Evolutionary conservation across 192 early-diverging fungal species (phyloP).

Genomic region (Gonapodya prolifera): DNA sequence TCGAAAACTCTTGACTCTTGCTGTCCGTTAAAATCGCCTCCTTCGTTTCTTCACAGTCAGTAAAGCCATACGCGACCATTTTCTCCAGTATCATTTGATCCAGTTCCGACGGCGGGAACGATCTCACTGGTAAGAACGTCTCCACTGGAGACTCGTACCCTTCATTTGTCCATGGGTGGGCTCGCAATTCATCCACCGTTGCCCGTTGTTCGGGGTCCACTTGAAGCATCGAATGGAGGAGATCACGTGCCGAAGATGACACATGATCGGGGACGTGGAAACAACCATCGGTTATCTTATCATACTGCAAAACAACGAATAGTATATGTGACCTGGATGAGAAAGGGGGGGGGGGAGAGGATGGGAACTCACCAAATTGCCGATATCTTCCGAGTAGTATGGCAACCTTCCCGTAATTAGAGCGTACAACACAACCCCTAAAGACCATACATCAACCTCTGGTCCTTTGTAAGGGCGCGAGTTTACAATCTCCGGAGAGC

Average conservation of each 20-base stretch:
- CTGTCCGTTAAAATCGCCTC: background rate
- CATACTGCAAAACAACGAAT: constrained; percentile 17
- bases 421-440: constrained; percentile 43
- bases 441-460: background rate
- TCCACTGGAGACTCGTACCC: background rate
- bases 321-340: background rate
- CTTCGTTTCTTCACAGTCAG: background rate
- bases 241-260: constrained; percentile 22
- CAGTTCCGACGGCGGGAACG: background rate
- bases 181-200: constrained; percentile 35
- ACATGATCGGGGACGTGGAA: constrained; percentile 33
- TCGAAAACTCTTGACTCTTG: background rate
- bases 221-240: constrained; percentile 33
- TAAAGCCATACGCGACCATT: background rate
- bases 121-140: background rate
- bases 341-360: no score
- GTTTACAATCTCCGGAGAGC: background rate
- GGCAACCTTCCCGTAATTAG: constrained; percentile 45
- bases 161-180: constrained; percentile 31
- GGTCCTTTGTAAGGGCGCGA: background rate
- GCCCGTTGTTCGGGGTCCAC: constrained; percentile 38
- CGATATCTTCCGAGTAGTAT: constrained; percentile 41
- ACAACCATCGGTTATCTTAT: constrained; percentile 41
- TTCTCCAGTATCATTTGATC: background rate
- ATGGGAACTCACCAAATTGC: constrained; percentile 22